Percentiles rank a stretch among this genome's conserved stretches.
Conservation (phyloP, 495 filamentous ascomycete species). For the Aspergillus saccharolyticus region DNA sequence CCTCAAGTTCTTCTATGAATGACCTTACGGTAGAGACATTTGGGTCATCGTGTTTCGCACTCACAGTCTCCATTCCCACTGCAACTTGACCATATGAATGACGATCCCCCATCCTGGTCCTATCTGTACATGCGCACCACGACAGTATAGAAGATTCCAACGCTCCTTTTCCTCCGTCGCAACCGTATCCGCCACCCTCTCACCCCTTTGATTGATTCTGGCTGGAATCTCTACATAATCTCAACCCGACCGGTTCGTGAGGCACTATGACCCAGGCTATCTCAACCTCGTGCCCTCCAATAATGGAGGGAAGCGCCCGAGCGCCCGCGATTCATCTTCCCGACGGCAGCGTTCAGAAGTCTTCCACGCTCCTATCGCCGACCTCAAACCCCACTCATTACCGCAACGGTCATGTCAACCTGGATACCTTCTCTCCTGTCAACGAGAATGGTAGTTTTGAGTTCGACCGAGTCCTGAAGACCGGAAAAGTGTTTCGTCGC, state of each 20-base stretch:
- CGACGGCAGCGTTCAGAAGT: slow-evolving; percentile 18
- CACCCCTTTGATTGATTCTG: not conserved
- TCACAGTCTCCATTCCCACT: not conserved
- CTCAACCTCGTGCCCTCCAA: slow-evolving; percentile 18
- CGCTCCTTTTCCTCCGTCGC: slow-evolving; percentile 1
- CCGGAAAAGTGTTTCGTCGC: slow-evolving; percentile 77
- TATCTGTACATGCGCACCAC: not conserved
- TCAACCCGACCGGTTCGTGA: not conserved
- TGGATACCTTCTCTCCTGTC: slow-evolving; percentile 68
- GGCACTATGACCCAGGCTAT: slow-evolving; percentile 25
- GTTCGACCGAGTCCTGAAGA: slow-evolving; percentile 88
- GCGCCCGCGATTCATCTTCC: slow-evolving; percentile 30
- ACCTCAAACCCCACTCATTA: slow-evolving; percentile 13
- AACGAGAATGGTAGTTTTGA: slow-evolving; percentile 95
- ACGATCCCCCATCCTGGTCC: not conserved
- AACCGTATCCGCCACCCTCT: not conserved
- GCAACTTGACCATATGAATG: not conserved
- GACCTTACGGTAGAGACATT: not conserved
- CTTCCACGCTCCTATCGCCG: slow-evolving; percentile 11
- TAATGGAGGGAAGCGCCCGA: slow-evolving; percentile 24
- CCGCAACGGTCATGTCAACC: slow-evolving; percentile 50
- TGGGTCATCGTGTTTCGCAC: not conserved
- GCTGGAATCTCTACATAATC: not conserved
- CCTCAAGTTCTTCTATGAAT: slow-evolving; percentile 14
- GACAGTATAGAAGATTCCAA: not conserved